Conservation (phyloP, 805 yeast genomes). For the Saturnispora serradocipensis region DNA sequence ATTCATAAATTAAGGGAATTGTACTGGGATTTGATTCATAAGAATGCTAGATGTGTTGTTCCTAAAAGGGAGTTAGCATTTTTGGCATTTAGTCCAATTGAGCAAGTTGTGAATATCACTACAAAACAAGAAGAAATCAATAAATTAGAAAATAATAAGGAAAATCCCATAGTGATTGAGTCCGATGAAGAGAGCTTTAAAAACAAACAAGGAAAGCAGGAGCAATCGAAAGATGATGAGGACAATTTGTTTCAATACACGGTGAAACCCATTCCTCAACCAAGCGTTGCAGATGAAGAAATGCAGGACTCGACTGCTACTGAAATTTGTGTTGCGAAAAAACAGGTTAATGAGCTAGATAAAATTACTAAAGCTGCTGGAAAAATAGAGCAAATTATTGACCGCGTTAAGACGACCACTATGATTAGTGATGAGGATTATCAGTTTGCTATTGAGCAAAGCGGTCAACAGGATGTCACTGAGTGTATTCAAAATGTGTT, state of each 20-base stretch:
- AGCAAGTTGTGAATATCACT: slow-evolving; percentile 53
- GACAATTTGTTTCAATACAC: neutral
- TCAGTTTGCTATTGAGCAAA: slow-evolving; percentile 67
- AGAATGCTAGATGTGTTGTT: slow-evolving; percentile 54
- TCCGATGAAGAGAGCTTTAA: slow-evolving; percentile 2
- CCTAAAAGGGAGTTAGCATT: slow-evolving; percentile 84
- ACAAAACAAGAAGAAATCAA: slow-evolving; percentile 13
- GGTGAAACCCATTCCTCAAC: neutral
- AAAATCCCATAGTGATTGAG: neutral
- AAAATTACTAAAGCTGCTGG: neutral
- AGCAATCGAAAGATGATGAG: neutral
- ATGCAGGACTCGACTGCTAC: neutral
- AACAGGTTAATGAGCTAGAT: neutral
- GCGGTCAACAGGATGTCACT: slow-evolving; percentile 95
- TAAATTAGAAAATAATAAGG: slow-evolving; percentile 7
- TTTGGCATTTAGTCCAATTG: slow-evolving; percentile 70
- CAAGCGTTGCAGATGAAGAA: neutral
- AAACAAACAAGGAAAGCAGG: slow-evolving; percentile 11
- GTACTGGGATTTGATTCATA: slow-evolving; percentile 59
- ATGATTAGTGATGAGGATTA: slow-evolving; percentile 51
- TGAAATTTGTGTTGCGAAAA: neutral
- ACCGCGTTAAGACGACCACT: slow-evolving; percentile 17
- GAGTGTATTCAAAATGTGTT: slow-evolving; percentile 94
- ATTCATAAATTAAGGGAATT: slow-evolving; percentile 61
- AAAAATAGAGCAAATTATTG: neutral